Base-by-base conservation (phyloP, 2,329 filamentous ascomycete genomes). In the Paraconiothyrium brasiliense region DNA sequence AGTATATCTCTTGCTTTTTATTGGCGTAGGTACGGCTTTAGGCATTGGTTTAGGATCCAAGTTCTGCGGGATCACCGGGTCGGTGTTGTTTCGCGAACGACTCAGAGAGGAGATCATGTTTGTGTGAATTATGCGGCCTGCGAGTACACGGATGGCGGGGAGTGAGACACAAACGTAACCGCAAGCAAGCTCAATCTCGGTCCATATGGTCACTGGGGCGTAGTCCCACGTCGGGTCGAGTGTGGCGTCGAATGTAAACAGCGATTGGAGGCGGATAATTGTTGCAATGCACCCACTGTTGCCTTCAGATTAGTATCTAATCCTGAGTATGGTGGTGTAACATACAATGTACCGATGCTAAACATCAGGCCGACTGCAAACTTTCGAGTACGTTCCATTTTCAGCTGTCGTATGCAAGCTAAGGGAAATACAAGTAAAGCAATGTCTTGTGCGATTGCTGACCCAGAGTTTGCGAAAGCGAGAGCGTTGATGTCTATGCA, bases 201-300 rank as follows among this genome's bases (percentile, higher is more conserved):
- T 69, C 68, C 68, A 72, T n/a, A 70, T 65, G 7, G 66, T 70
- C 24, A 63, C 55, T 0, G 68, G 62, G 1, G 68, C 64, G 54
- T 72, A 70, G 49, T 69, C 68, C 69, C 66, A 72, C 9, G 67
- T 70, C 2, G 67, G 62, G 43, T 72, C 70, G 30, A 70, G 56
- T 4, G 64, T 68, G 14, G 67, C 65, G 20, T 64, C 63, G 61
- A 73, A 70, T 1, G 41, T 44, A 13, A 67, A 61, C 14, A 74
- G 63, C 13, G 68, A 59, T 1, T 60, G 68, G 1, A 74, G 54
- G 7, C 71, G 68, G 9, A 72, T 59, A 24, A 72, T 63, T 7
- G 66, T 69, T 13, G 67, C 67, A 22, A 70, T 68, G 44, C 65
- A 68, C 11, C 65, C 69, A 34, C 50, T 54, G 14, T 7, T 16